Conservation (phyloP, 2,329 filamentous ascomycete genomes). For the Colletotrichum sublineola region DNA sequence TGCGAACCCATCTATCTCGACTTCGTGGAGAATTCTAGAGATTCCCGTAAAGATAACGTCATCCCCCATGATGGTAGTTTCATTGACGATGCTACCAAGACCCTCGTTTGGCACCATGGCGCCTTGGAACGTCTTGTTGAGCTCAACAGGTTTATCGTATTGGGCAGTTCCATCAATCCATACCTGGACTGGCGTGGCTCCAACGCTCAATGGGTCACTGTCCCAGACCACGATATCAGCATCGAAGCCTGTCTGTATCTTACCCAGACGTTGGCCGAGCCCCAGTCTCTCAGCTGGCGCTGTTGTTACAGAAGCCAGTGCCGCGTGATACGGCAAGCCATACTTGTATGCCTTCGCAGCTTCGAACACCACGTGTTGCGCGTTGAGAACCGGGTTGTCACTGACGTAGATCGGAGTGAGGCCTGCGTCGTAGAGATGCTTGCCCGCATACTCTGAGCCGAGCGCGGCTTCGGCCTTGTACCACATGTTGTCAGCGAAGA, state of each 20-base stretch:
- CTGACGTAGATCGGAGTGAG: slow-evolving; percentile 76
- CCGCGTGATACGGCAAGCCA: slow-evolving; percentile 71
- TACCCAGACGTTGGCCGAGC: slow-evolving; percentile 69
- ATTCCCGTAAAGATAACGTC: slow-evolving; percentile 70
- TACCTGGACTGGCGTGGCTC: slow-evolving; percentile 70
- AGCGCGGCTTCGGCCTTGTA: slow-evolving; percentile 78
- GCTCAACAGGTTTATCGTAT: slow-evolving; percentile 66
- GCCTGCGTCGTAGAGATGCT: slow-evolving; percentile 73
- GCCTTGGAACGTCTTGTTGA: slow-evolving; percentile 61
- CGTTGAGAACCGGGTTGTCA: slow-evolving; percentile 78
- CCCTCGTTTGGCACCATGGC: slow-evolving; percentile 56
- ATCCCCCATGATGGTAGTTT: slow-evolving; percentile 50
- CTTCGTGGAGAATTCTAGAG: slow-evolving; percentile 62
- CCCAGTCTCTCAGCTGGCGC: slow-evolving; percentile 71
- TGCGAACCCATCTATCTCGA: slow-evolving; percentile 48
- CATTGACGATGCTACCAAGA: slow-evolving; percentile 57
- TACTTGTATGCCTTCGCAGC: slow-evolving; percentile 72
- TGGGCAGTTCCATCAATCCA: slow-evolving; percentile 75
- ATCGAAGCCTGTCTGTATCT: slow-evolving; percentile 72
- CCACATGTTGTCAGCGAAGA: slow-evolving; percentile 80
- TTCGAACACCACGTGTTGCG: slow-evolving; percentile 77
- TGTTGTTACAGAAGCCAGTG: slow-evolving; percentile 69
- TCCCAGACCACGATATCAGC: slow-evolving; percentile 75
- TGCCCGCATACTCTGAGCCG: slow-evolving; percentile 75
- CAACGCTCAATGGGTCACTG: slow-evolving; percentile 72